These are phyloP conservation scores for Nidula niveotomentosa DNA, from an alignment of 1,284 basidiomycete genomes.

Conservation along the genomic window DNA sequence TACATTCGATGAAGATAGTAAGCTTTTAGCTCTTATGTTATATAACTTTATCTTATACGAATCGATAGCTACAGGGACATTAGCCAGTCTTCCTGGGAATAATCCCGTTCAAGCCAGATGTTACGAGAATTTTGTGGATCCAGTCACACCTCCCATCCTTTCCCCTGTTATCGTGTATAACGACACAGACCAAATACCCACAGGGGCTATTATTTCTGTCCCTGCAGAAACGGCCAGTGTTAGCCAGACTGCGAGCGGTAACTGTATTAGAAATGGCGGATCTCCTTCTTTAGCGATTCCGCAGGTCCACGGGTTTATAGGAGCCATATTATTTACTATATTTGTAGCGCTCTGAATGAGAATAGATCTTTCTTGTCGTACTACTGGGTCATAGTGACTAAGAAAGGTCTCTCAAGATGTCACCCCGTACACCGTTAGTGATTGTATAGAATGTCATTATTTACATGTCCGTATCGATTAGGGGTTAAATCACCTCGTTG, in stretches of 20 bases:
- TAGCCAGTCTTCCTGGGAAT: constrained; percentile 37
- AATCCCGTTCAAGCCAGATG: constrained; percentile 33
- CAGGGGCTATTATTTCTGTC: background rate
- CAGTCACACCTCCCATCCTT: background rate
- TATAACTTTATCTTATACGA: constrained; percentile 1
- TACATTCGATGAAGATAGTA: constrained; percentile 33
- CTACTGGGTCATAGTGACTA: too few species aligned
- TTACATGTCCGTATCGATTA: too few species aligned
- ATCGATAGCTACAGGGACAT: constrained; percentile 31
- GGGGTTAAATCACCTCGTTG: too few species aligned
- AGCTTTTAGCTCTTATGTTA: constrained; percentile 5
- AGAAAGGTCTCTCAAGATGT: too few species aligned
- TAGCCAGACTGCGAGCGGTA: background rate
- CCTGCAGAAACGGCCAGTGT: background rate
- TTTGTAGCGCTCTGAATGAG: too few species aligned
- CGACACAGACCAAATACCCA: background rate
- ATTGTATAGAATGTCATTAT: too few species aligned
- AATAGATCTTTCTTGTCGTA: too few species aligned
- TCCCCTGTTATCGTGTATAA: background rate
- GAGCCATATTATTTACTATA: too few species aligned
- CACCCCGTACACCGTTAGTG: too few species aligned
- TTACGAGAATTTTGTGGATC: background rate
- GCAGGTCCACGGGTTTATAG: too few species aligned
- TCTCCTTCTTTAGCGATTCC: constrained; percentile 2
- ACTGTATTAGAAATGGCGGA: background rate